A percentile compares a stretch with the other conserved stretches of the same genome.
Evolutionary conservation across 2,329 filamentous ascomycete genomes (phyloP).

Genomic region (Albifimbria verrucaria): DNA sequence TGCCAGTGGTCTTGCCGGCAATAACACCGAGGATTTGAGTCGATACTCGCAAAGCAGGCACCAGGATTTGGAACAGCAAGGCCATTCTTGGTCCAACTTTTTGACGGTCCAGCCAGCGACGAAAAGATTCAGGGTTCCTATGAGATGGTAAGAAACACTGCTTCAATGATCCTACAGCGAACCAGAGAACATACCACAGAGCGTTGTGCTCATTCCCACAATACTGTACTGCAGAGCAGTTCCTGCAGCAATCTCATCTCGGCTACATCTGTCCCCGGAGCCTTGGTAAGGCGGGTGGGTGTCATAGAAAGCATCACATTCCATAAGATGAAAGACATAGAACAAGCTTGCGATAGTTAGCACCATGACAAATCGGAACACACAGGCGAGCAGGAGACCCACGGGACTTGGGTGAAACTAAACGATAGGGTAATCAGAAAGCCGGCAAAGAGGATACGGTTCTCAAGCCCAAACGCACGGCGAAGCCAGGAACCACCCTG

Average conservation of each 20-base stretch:
- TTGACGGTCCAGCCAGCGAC: slow-evolving; percentile 66
- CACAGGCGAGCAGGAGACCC: slow-evolving; percentile 15
- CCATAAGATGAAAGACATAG: slow-evolving; percentile 69
- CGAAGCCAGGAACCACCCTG: slow-evolving; percentile 11
- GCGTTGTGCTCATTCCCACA: slow-evolving; percentile 62
- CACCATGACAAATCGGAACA: not conserved
- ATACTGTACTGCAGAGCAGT: slow-evolving; percentile 64
- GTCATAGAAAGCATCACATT: slow-evolving; percentile 66
- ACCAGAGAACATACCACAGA: slow-evolving; percentile 49
- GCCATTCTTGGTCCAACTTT: slow-evolving; percentile 60
- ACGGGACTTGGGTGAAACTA: slow-evolving; percentile 48
- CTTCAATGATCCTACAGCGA: slow-evolving; percentile 14
- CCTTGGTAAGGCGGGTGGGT: slow-evolving; percentile 49
- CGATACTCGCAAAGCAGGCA: slow-evolving; percentile 60
- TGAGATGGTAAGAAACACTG: not conserved
- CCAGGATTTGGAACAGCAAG: slow-evolving; percentile 59
- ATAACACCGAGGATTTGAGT: slow-evolving; percentile 64
- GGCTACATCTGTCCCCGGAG: slow-evolving; percentile 52
- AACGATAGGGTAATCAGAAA: slow-evolving; percentile 56
- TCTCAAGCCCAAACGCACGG: slow-evolving; percentile 27
- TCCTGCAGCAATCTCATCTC: slow-evolving; percentile 59
- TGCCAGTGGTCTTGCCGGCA: slow-evolving; percentile 58
- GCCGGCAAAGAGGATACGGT: slow-evolving; percentile 53
- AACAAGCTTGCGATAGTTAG: slow-evolving; percentile 35
- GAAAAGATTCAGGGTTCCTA: slow-evolving; percentile 59